Evolutionary conservation across 495 filamentous ascomycete species (phyloP).

Genomic region (Tuber indicum): DNA sequence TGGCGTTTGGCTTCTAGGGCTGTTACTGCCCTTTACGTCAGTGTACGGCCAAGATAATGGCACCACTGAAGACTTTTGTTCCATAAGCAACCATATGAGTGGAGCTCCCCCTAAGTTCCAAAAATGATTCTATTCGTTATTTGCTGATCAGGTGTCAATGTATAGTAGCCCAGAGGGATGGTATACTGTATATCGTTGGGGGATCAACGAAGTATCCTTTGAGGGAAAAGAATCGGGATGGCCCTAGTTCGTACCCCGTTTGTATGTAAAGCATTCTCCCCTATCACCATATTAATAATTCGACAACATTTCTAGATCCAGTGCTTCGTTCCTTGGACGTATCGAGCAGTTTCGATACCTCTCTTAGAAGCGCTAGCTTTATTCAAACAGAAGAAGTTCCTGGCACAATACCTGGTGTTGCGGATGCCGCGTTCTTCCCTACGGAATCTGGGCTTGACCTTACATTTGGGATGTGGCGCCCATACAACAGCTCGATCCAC

Average conservation of each 20-base stretch:
- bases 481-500: background rate
- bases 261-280: background rate
- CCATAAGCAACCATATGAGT: too few species aligned
- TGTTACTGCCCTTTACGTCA: too few species aligned
- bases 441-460: background rate
- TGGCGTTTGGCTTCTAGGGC: too few species aligned
- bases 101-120: too few species aligned
- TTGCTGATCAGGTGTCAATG: background rate
- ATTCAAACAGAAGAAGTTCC: background rate
- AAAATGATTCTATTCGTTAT: background rate
- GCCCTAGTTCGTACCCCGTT: constrained; percentile 5
- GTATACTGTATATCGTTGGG: constrained; percentile 5
- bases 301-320: background rate
- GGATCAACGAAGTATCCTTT: background rate
- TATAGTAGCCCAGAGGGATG: constrained; percentile 1
- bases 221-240: background rate
- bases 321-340: constrained; percentile 4
- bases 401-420: background rate
- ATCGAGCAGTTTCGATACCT: background rate
- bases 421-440: constrained; percentile 4
- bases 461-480: background rate
- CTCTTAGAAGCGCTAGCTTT: background rate
- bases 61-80: too few species aligned
- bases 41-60: too few species aligned
- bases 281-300: background rate